Base-by-base conservation (phyloP, 331 rosid species). In the Quercus lobata region DNA sequence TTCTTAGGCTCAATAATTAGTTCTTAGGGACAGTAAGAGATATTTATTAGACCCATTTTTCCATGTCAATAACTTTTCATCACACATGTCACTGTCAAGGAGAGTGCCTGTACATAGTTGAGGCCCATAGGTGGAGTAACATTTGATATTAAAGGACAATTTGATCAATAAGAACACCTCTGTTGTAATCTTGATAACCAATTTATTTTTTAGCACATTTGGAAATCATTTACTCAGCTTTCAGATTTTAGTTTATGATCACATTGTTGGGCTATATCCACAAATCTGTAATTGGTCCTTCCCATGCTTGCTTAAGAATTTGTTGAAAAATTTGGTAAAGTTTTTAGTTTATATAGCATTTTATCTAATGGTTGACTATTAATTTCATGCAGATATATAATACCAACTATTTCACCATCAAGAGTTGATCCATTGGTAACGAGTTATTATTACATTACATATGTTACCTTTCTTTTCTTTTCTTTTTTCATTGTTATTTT, bases 361-460 rank as follows among this genome's bases (percentile, higher is more conserved):
- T 54, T 65, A 37, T 72, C 82, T 35, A 79, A 62, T 77, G 29
- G 74, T 79, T 75, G 46, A 25, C 71, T 65, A 25, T 68, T 41
- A 30, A 32, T 44, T 82, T 81, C 69, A 37, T 77, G 79, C 97
- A 92, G 97, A 71, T 94, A 94, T 81, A 25, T 69, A 76, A 83
- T 92, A 85, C 87, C 98, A 72, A 10, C 88, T 46, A 87, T 73
- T 30, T 95, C 98, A 60, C 98, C 98, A 71, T 93, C 99, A 73
- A 91, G 86, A 77, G 89, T 88, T 80, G 83, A 88, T 79, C 91
- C 92, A 78, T 68, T 55, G 92, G 93, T 92, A 84, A 66, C 56
- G 16, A 44, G 21, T 71, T 27, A 34, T 74, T 80, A 29, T 6
- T 21, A 17, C 46, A 29, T 52, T 35, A 3, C 1, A 32, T 41